Evolutionary conservation across 345 rosid species (phyloP).

Genomic region (Lepidium africanum): DNA sequence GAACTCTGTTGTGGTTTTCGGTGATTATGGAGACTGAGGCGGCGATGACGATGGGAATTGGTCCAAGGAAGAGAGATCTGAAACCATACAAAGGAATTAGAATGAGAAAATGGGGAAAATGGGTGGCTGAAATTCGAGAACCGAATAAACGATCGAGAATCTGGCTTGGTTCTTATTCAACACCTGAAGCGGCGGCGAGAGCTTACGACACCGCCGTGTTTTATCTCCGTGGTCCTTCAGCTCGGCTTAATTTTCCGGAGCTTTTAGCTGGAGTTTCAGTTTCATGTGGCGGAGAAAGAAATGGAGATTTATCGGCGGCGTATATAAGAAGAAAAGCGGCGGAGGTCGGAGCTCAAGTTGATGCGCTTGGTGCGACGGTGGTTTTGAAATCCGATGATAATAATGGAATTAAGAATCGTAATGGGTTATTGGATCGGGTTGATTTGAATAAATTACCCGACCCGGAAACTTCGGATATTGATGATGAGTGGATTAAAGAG

Average conservation of each 20-base stretch:
- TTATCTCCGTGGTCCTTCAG: conserved; percentile 86
- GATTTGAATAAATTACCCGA: conserved; percentile 93
- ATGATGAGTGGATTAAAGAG: conserved; percentile 37
- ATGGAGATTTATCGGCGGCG: conserved; percentile 71
- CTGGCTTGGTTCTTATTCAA: conserved; percentile 94
- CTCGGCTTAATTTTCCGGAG: conserved; percentile 89
- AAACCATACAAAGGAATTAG: conserved; percentile 81
- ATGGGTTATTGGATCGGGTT: conserved; percentile 46
- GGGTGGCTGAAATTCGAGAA: conserved; percentile 99
- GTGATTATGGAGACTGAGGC: conserved; percentile 33
- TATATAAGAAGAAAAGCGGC: conserved; percentile 79
- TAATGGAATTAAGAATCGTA: conserved; percentile 16
- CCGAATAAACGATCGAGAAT: conserved; percentile 93
- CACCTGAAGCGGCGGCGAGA: conserved; percentile 90
- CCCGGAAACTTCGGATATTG: conserved; percentile 58
- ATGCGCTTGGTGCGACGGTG: conserved; percentile 53
- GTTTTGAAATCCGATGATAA: conserved; percentile 12
- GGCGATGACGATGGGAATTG: conserved; percentile 21
- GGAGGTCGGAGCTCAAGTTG: conserved; percentile 92
- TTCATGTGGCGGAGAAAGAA: neutral
- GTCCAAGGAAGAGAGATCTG: conserved; percentile 35
- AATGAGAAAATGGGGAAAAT: conserved; percentile 99
- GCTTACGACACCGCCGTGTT: conserved; percentile 96
- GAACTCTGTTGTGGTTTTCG: neutral
- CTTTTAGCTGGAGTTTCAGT: conserved; percentile 29